phyloP scores from a whole-genome alignment of 2,329 filamentous ascomycete species.

The Trichoderma guizhouense region DNA sequence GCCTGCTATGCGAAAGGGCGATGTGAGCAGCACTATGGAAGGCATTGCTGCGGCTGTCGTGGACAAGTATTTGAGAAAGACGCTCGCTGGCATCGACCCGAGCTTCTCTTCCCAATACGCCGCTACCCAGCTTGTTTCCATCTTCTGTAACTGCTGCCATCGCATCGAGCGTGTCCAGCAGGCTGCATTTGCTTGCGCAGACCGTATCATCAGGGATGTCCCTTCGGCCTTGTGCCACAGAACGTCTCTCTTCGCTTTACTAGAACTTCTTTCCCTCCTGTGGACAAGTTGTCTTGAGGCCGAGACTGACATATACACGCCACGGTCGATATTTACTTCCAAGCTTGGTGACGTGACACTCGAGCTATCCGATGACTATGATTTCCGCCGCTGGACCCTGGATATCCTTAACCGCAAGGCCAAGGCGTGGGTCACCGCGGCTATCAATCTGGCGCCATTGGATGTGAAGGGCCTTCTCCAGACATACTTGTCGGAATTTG shows the following conservation, averaged over 20 bases:
- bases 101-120: slow-evolving; percentile 87
- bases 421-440: slow-evolving; percentile 73
- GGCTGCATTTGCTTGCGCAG: slow-evolving; percentile 77
- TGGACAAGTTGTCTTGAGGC: slow-evolving; percentile 93
- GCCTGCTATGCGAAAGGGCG: slow-evolving; percentile 68
- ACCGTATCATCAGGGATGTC: slow-evolving; percentile 78
- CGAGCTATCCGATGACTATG: slow-evolving; percentile 91
- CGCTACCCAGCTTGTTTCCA: slow-evolving; percentile 79
- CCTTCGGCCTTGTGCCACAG: slow-evolving; percentile 89
- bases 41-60: slow-evolving; percentile 66
- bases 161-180: slow-evolving; percentile 88
- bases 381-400: slow-evolving; percentile 74
- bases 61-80: slow-evolving; percentile 74
- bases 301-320: slow-evolving; percentile 91
- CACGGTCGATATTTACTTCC: slow-evolving; percentile 77
- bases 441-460: slow-evolving; percentile 80
- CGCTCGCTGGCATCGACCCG: slow-evolving; percentile 65
- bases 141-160: slow-evolving; percentile 89
- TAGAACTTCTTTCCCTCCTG: slow-evolving; percentile 90
- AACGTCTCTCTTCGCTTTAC: slow-evolving; percentile 83
- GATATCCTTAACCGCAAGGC: slow-evolving; percentile 74
- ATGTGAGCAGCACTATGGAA: slow-evolving; percentile 64
- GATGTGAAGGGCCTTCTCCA: slow-evolving; percentile 94
- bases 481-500: slow-evolving; percentile 92
- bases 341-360: slow-evolving; percentile 73